A percentile compares a stretch with the other conserved stretches of the same genome.
These are phyloP conservation scores for Venturia nashicola DNA, from an alignment of 2,329 filamentous ascomycete species.

Conservation along the genomic window DNA sequence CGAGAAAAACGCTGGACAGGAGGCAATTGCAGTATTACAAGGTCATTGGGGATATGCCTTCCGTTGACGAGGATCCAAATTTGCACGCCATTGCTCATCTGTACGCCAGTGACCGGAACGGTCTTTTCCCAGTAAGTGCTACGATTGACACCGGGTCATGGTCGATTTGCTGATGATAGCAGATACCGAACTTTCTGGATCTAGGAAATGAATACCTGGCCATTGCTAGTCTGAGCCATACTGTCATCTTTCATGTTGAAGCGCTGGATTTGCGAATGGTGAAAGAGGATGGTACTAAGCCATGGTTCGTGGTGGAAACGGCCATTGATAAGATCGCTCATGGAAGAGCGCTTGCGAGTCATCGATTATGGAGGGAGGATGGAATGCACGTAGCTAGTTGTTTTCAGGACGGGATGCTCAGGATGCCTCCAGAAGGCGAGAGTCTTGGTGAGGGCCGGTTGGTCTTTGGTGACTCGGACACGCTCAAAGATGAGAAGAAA, in stretches of 20 bases:
- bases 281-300: constrained; percentile 16
- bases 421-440: constrained; percentile 14
- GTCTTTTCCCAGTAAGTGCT: constrained; percentile 7
- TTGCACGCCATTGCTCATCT: constrained; percentile 45
- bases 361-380: constrained; percentile 19
- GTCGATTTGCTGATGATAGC: background rate
- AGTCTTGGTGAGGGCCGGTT: background rate
- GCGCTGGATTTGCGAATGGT: constrained; percentile 17
- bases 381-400: constrained; percentile 22
- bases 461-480: background rate
- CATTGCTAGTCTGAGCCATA: constrained; percentile 22
- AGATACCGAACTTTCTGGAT: constrained; percentile 13
- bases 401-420: constrained; percentile 21
- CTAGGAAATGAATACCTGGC: constrained; percentile 17
- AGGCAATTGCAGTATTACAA: constrained; percentile 34
- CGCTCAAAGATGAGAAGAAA: constrained; percentile 1
- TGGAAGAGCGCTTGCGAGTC: constrained; percentile 18
- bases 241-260: constrained; percentile 22
- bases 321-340: constrained; percentile 16
- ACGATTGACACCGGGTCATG: background rate
- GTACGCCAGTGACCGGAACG: constrained; percentile 43
- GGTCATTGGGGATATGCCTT: constrained; percentile 25
- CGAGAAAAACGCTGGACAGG: constrained; percentile 23
- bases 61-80: constrained; percentile 26
- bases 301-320: constrained; percentile 23